Conservation (phyloP, 768 basidiomycete species). For the Phylloporus arenicola region DNA sequence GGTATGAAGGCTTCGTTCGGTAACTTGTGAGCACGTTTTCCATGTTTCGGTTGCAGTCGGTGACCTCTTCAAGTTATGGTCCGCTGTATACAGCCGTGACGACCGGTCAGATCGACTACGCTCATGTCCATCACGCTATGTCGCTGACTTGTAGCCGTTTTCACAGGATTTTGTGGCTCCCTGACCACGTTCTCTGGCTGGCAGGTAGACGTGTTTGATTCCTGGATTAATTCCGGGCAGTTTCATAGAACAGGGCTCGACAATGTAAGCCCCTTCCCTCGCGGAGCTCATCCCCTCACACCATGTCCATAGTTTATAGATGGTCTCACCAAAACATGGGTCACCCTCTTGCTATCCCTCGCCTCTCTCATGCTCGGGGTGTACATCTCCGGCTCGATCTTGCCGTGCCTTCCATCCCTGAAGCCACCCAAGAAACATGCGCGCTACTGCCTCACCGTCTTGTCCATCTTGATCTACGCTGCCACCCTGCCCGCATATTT, state of each 20-base stretch:
- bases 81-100: slow-evolving; percentile 85
- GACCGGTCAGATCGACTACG: slow-evolving; percentile 52
- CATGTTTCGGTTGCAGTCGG: slow-evolving; percentile 3
- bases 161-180: slow-evolving; percentile 86
- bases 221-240: slow-evolving; percentile 68
- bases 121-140: neutral
- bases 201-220: slow-evolving; percentile 83
- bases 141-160: neutral
- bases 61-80: slow-evolving; percentile 55
- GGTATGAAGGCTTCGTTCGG: slow-evolving; percentile 68
- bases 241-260: slow-evolving; percentile 59
- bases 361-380: slow-evolving; percentile 73
- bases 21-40: slow-evolving; percentile 53
- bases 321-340: slow-evolving; percentile 71
- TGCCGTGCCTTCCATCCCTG: slow-evolving; percentile 38
- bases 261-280: slow-evolving; percentile 47
- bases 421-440: slow-evolving; percentile 39
- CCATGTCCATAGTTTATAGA: slow-evolving; percentile 65
- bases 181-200: slow-evolving; percentile 95
- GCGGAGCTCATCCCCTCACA: neutral
- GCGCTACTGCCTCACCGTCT: slow-evolving; percentile 46
- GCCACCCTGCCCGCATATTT: slow-evolving; percentile 78
- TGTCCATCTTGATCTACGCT: slow-evolving; percentile 65
- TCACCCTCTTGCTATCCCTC: slow-evolving; percentile 75
- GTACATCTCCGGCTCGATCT: slow-evolving; percentile 45